These are phyloP conservation scores for Castanopsis chinensis DNA, from an alignment of 306 rosid genomes.

Conservation along the genomic window DNA sequence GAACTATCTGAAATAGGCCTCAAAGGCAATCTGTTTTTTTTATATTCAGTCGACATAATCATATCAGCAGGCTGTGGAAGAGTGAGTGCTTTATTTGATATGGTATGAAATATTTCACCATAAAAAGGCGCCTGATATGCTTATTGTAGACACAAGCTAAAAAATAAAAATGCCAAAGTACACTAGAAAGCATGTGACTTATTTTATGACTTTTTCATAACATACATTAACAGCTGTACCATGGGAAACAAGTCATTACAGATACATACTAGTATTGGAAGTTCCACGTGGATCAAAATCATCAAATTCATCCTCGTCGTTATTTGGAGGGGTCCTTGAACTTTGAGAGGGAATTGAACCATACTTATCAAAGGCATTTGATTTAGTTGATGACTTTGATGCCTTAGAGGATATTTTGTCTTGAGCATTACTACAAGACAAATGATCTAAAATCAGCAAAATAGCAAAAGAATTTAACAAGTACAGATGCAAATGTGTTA, in stretches of 20 bases:
- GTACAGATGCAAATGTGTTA: conserved; percentile 15
- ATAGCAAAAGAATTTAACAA: conserved; percentile 4
- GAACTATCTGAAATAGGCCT: background rate
- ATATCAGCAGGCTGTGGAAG: background rate
- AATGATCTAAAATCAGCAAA: conserved; percentile 31
- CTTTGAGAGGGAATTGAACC: conserved; percentile 50
- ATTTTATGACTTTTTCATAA: background rate
- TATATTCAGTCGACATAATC: background rate
- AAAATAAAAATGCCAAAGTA: background rate
- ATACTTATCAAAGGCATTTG: conserved; percentile 41
- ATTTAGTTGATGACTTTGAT: conserved; percentile 51
- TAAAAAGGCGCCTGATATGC: background rate
- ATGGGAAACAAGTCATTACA: conserved; percentile 10
- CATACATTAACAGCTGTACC: background rate
- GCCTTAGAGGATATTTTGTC: conserved; percentile 40
- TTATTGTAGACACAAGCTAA: background rate
- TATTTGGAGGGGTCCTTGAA: conserved; percentile 36
- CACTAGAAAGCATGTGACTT: conserved; percentile 13
- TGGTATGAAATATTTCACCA: background rate
- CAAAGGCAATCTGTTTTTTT: background rate
- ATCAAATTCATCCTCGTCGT: conserved; percentile 68
- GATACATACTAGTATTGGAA: conserved; percentile 63
- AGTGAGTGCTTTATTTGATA: background rate
- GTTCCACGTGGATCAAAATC: conserved; percentile 98
- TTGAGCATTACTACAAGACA: conserved; percentile 57